phyloP scores from a whole-genome alignment of 2,329 filamentous ascomycete genomes.

The Mariannaea elegans region DNA sequence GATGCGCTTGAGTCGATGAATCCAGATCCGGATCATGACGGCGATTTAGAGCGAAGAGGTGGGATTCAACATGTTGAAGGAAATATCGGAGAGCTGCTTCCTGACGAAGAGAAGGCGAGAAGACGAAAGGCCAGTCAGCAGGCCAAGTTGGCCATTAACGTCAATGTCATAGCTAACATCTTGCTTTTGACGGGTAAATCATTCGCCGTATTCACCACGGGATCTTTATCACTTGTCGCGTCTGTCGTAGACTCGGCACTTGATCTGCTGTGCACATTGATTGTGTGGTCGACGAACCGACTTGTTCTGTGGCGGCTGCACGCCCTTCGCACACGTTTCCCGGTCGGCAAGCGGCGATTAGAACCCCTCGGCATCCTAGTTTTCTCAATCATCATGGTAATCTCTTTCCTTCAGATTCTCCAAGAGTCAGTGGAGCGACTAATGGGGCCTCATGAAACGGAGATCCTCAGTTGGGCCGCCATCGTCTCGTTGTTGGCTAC shows the following conservation, averaged over 20 bases:
- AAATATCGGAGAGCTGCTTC: slow-evolving; percentile 43
- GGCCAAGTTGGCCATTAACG: slow-evolving; percentile 73
- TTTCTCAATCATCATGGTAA: slow-evolving; percentile 85
- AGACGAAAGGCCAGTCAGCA: slow-evolving; percentile 34
- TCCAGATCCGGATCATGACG: slow-evolving; percentile 46
- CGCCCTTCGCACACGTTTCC: slow-evolving; percentile 70
- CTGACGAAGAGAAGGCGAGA: slow-evolving; percentile 43
- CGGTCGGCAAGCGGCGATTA: slow-evolving; percentile 73
- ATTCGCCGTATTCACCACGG: slow-evolving; percentile 79
- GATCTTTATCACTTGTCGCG: slow-evolving; percentile 79
- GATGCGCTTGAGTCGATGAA: slow-evolving; percentile 48
- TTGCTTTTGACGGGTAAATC: slow-evolving; percentile 78
- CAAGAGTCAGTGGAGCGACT: slow-evolving; percentile 73
- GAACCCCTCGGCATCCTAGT: slow-evolving; percentile 81
- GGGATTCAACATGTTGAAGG: slow-evolving; percentile 43
- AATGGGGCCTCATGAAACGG: slow-evolving; percentile 58
- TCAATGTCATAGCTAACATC: slow-evolving; percentile 81
- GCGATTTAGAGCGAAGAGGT: slow-evolving; percentile 42
- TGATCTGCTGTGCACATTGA: slow-evolving; percentile 80
- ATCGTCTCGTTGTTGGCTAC: slow-evolving; percentile 70
- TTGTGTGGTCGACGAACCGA: slow-evolving; percentile 80
- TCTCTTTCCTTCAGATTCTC: slow-evolving; percentile 79
- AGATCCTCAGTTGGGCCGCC: slow-evolving; percentile 41
- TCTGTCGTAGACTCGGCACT: slow-evolving; percentile 80
- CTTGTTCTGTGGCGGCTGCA: slow-evolving; percentile 68